Evolutionary conservation across 2,329 filamentous ascomycete genomes (phyloP).

Genomic region (Beauveria pseudobassiana): DNA sequence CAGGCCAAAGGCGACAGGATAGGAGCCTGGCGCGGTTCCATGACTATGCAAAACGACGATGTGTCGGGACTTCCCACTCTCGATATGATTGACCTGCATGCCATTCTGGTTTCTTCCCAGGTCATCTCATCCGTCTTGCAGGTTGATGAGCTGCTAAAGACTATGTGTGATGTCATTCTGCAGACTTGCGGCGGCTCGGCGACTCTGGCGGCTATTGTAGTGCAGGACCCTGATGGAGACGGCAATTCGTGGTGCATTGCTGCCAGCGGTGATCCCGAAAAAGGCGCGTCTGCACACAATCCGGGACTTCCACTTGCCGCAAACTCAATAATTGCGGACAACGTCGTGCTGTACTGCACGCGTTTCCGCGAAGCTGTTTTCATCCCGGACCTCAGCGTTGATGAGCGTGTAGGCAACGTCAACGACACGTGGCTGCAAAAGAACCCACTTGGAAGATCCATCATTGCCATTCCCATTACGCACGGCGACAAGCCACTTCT

Average conservation of each 20-base stretch:
- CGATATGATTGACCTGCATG: slow-evolving; percentile 76
- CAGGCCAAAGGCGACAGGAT: slow-evolving; percentile 51
- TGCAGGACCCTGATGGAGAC: slow-evolving; percentile 53
- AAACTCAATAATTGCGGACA: slow-evolving; percentile 64
- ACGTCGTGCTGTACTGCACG: slow-evolving; percentile 69
- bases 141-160: slow-evolving; percentile 67
- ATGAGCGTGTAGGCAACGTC: slow-evolving; percentile 73
- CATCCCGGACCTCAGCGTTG: slow-evolving; percentile 62
- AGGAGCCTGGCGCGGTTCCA: slow-evolving; percentile 56
- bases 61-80: slow-evolving; percentile 62
- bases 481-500: slow-evolving; percentile 64
- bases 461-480: slow-evolving; percentile 73
- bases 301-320: slow-evolving; percentile 57
- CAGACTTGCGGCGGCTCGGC: slow-evolving; percentile 67
- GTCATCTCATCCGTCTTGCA: slow-evolving; percentile 72
- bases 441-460: slow-evolving; percentile 63
- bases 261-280: slow-evolving; percentile 64
- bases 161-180: slow-evolving; percentile 74
- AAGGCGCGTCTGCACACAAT: slow-evolving; percentile 58
- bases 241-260: slow-evolving; percentile 57
- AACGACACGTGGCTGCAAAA: slow-evolving; percentile 59
- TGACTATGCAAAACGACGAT: slow-evolving; percentile 46
- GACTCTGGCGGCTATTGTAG: slow-evolving; percentile 64
- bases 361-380: slow-evolving; percentile 71
- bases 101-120: slow-evolving; percentile 71